Conservation (phyloP, 1,139 yeast genomes). For the Saccharomyces hybrid region DNA sequence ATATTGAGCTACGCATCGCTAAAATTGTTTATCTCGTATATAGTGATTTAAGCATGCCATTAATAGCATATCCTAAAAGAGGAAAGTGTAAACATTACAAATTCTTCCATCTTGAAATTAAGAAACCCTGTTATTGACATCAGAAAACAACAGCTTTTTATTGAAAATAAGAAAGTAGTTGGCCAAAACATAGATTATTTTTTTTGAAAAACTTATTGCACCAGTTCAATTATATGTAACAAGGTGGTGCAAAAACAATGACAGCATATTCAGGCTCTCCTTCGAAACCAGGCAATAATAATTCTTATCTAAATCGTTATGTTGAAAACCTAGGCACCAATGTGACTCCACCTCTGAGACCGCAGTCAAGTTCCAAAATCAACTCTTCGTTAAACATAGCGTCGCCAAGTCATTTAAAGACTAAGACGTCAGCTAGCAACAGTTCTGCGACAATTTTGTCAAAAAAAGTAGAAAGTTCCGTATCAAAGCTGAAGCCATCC, state of each 20-base stretch:
- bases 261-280: conserved; percentile 13
- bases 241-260: conserved; percentile 7
- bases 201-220: neutral
- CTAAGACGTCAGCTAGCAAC: neutral
- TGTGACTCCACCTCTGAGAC: conserved; percentile 12
- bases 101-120: neutral
- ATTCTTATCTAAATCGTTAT: conserved; percentile 25
- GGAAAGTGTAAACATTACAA: conserved; percentile 8
- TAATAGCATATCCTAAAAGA: conserved; percentile 5
- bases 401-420: neutral
- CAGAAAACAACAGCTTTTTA: neutral
- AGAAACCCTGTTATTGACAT: neutral
- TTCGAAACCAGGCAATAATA: conserved; percentile 9
- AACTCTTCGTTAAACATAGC: conserved; percentile 11
- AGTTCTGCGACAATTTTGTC: neutral
- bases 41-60: neutral
- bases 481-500: neutral
- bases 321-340: conserved; percentile 18
- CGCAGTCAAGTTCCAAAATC: conserved; percentile 19
- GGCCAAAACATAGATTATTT: neutral
- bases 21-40: neutral
- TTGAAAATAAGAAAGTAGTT: neutral
- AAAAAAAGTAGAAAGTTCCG: neutral
- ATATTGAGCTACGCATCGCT: neutral
- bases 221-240: neutral